These are phyloP conservation scores for Zychaea mexicana DNA, from an alignment of 371 early-diverging fungal species.

Conservation along the genomic window DNA sequence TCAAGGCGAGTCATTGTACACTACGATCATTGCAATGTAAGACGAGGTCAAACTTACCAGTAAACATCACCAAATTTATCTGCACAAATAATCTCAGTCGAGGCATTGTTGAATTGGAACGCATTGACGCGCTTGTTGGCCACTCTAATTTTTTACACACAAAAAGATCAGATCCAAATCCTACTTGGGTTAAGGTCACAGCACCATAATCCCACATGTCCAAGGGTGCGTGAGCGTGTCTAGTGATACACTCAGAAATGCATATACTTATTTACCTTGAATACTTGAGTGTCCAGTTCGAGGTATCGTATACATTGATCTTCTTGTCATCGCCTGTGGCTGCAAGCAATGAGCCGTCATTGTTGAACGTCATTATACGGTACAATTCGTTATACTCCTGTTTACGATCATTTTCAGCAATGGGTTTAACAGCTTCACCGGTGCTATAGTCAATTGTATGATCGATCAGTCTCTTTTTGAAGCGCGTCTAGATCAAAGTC, in stretches of 20 bases:
- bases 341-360: constrained; percentile 62
- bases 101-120: constrained; percentile 61
- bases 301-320: constrained; percentile 70
- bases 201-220: too few relatives aligned
- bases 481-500: not conserved
- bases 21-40: not conserved
- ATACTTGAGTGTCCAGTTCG: constrained; percentile 55
- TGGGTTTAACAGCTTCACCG: constrained; percentile 44
- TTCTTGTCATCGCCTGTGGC: constrained; percentile 75
- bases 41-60: not conserved
- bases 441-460: constrained; percentile 22
- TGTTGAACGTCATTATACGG: constrained; percentile 58
- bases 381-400: constrained; percentile 50
- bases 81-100: constrained; percentile 70
- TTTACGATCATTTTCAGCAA: constrained; percentile 28
- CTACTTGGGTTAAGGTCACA: too few relatives aligned
- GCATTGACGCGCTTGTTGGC: constrained; percentile 73
- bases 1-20: too few relatives aligned
- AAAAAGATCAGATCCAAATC: not conserved
- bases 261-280: constrained; percentile 37
- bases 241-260: too few relatives aligned
- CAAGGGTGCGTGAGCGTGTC: too few relatives aligned
- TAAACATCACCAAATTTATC: constrained; percentile 97
- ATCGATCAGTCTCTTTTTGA: not conserved
- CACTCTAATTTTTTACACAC: constrained; percentile 50